Base-by-base conservation (phyloP, 2,329 filamentous ascomycete genomes). In the Fusarium transvaalense region DNA sequence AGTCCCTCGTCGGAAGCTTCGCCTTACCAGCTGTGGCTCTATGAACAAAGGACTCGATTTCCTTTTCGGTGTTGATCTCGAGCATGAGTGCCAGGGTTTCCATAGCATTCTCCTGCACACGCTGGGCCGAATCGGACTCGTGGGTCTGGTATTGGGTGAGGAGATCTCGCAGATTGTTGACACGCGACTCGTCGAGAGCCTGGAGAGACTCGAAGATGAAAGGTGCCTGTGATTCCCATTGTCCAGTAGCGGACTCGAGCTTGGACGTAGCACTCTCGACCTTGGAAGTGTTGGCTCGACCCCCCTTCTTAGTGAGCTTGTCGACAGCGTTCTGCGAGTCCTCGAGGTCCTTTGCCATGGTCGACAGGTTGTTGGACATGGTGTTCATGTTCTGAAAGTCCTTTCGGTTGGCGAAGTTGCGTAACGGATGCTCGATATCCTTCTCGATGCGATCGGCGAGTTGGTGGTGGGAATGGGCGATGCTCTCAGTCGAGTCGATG, bases 161-260 rank as follows among this genome's bases (percentile, higher is more conserved):
- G 39, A 92, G 88, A 79, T 98, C 95, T 65, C 95, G 91, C 61
- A 99, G 84, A 75, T 97, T 91, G 78, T 97, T 97, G 71, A 97
- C 84, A 57, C 96, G 89, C 72, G 88, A 90, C 82, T 99, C 96
- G 76, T 99, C 96, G 32, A 97, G 83, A 8, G 92, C 91, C 78
- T 99, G 96, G 27, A 99, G 87, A 64, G 91, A 92, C 80, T 99
- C 96, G 76, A 97, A 97, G 64, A 97, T 91, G 79, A 93, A 98
- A 2, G 96, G 96, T 15, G 96, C 93, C 78, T 97, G 94, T 1
- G 93, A 94, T 57, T 97, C 91, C 96, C 96, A 99, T 77, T 97
- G 92, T 69, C 91, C 87, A 43, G 85, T 88, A n/a, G 93, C 91
- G 63, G 89, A 89, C 68, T 97, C 92, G 42, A 97, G 87, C 68